Percentiles rank a stretch among this genome's conserved stretches.
Conservation (phyloP, 2,329 filamentous ascomycete species). For the Cladosporium oxysporum region DNA sequence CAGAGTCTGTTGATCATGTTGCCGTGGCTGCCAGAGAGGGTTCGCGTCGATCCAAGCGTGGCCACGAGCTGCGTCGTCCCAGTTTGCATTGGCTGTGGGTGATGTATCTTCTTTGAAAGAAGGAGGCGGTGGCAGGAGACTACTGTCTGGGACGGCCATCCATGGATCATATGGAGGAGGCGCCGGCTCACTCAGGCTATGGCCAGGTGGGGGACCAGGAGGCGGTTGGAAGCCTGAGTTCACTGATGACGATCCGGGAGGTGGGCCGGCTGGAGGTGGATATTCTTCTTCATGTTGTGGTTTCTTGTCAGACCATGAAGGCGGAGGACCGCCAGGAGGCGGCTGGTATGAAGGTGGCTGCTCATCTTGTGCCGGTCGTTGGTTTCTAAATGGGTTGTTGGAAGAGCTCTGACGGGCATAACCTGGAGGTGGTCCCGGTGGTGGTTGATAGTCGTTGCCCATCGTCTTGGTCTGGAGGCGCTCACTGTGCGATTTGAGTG, state of each 20-base stretch:
- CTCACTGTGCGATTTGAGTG: not conserved
- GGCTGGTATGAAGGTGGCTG: slow-evolving; percentile 30
- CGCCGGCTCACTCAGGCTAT: slow-evolving; percentile 33
- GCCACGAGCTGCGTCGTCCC: slow-evolving; percentile 64
- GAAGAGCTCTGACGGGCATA: slow-evolving; percentile 24
- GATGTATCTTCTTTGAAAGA: slow-evolving; percentile 66
- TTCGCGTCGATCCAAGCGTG: slow-evolving; percentile 65
- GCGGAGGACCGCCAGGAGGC: slow-evolving; percentile 36
- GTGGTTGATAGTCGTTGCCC: slow-evolving; percentile 34
- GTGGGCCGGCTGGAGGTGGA: slow-evolving; percentile 23
- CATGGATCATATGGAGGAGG: slow-evolving; percentile 69
- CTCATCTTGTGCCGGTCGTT: slow-evolving; percentile 20
- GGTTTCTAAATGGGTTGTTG: slow-evolving; percentile 24
- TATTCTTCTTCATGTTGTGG: slow-evolving; percentile 21
- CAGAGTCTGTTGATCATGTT: slow-evolving; percentile 42
- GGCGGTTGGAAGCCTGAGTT: slow-evolving; percentile 37
- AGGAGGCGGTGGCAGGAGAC: slow-evolving; percentile 72
- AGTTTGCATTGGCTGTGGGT: slow-evolving; percentile 68
- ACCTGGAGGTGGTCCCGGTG: slow-evolving; percentile 36
- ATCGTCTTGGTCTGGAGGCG: slow-evolving; percentile 2
- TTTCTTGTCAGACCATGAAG: slow-evolving; percentile 26
- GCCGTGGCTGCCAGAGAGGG: slow-evolving; percentile 58
- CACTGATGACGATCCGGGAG: slow-evolving; percentile 36
- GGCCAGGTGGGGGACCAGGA: slow-evolving; percentile 22
- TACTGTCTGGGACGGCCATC: slow-evolving; percentile 71